Evolutionary conservation across 352 stramenopile genomes (phyloP).

Genomic region (Globisporangium paroecandrum): DNA sequence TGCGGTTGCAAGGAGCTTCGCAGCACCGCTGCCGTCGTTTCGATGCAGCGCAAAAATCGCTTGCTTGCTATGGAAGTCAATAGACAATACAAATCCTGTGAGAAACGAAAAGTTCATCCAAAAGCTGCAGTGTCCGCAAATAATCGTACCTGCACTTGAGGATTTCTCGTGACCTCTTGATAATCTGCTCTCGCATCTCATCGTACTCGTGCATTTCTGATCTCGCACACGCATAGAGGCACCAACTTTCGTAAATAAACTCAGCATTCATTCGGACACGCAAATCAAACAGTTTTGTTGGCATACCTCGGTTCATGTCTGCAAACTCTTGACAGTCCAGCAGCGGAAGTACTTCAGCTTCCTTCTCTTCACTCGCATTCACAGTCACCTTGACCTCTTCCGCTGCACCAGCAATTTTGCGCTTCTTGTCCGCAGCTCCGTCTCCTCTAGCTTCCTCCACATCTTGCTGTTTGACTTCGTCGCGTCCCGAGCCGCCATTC

Average conservation of each 20-base stretch:
- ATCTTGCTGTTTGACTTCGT: not conserved
- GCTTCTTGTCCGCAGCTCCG: slow-evolving; percentile 9
- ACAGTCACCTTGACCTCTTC: not conserved
- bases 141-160: slow-evolving; percentile 84
- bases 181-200: slow-evolving; percentile 91
- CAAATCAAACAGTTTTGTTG: not conserved
- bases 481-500: not conserved
- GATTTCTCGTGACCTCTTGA: slow-evolving; percentile 93
- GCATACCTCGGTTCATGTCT: slow-evolving; percentile 44
- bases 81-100: not conserved
- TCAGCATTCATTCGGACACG: not conserved
- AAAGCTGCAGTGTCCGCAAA: not conserved
- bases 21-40: slow-evolving; percentile 59
- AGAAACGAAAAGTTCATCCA: not conserved
- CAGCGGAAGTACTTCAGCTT: slow-evolving; percentile 12
- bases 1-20: slow-evolving; percentile 41
- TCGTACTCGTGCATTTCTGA: slow-evolving; percentile 90
- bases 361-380: not conserved
- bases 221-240: not conserved
- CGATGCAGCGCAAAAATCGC: slow-evolving; percentile 94
- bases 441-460: not conserved
- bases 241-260: not conserved
- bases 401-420: not conserved
- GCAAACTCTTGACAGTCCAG: slow-evolving; percentile 47
- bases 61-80: slow-evolving; percentile 72